Evolutionary conservation across 2,329 filamentous ascomycete genomes (phyloP), one percentile per base, ranked within the genome.

Genomic region (Dactylonectria macrodidyma): DNA sequence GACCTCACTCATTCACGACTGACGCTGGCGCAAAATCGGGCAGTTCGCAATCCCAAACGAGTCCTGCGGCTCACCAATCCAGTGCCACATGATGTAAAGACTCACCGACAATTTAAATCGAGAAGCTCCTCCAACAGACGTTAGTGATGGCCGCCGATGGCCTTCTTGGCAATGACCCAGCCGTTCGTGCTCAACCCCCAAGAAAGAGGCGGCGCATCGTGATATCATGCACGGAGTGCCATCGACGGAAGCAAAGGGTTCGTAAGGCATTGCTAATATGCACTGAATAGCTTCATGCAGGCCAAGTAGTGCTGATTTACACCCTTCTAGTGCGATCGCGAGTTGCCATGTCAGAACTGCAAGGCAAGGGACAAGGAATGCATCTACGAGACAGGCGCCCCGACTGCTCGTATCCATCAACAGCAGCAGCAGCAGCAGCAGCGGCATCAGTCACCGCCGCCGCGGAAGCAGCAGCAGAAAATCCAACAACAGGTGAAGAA

Each of bases 171-270:
- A 51, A 69, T 30, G 69, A 59, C 16, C 60, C 62, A 10, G 68
- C 47, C 22, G 54, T 62, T 51, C 48, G 33, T 24, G 33, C 51
- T 44, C 81, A 78, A 47, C 84, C 85, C 19, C 83, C 85, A 5
- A 84, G 87, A 63, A 91, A 91, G 79, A 83, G 89, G 71, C 85
- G 87, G 73, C 84, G 89, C 46, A 83, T 89, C 48, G 88, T 91
- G 51, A 89, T 91, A 65, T 90, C 88, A 8, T 91, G 89, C 72
- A 89, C 86, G 11, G 89, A 91, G 75, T 91, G 89, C 71, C 89
- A 91, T 78, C 83, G 89, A 68, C 84, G 89, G 67, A 91, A 91
- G 75, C 88, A 90, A 75, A 89, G 89, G 83, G 87, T 87, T 56
- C 38, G 73, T 67, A 26, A 19, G 19, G 16, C 30, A 44, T 14